phyloP scores from a whole-genome alignment of 108 stramenopile genomes.

The Asterionellopsis glacialis region DNA sequence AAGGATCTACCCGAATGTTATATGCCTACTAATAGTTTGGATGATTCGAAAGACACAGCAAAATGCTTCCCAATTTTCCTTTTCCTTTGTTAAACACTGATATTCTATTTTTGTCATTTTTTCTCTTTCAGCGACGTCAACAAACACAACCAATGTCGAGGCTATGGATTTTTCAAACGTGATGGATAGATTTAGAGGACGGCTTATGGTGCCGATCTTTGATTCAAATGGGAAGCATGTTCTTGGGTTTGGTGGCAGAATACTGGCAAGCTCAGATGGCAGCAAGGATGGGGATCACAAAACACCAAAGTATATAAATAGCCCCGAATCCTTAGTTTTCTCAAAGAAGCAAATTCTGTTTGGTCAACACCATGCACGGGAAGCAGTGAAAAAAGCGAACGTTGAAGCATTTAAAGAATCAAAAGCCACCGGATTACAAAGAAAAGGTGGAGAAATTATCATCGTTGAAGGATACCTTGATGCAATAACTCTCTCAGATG shows the following conservation, averaged over 20 bases:
- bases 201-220: slow-evolving; percentile 77
- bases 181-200: slow-evolving; percentile 76
- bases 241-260: slow-evolving; percentile 74
- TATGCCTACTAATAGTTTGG: no score
- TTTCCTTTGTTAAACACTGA: no score
- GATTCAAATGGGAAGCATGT: slow-evolving; percentile 58
- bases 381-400: slow-evolving; percentile 20
- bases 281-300: slow-evolving; percentile 13
- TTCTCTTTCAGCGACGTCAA: background rate
- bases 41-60: no score
- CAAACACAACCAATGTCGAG: slow-evolving; percentile 1
- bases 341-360: slow-evolving; percentile 77
- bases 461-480: slow-evolving; percentile 96
- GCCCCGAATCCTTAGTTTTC: slow-evolving; percentile 86
- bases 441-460: slow-evolving; percentile 30
- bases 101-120: no score
- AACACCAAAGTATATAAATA: slow-evolving; percentile 90
- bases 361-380: slow-evolving; percentile 60
- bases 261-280: slow-evolving; percentile 16
- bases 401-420: slow-evolving; percentile 1
- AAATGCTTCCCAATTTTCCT: no score
- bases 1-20: no score
- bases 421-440: background rate
- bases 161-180: slow-evolving; percentile 25
- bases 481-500: slow-evolving; percentile 81